phyloP scores from a whole-genome alignment of 805 yeast genomes.

The Nakazawaea ishiwadae region DNA sequence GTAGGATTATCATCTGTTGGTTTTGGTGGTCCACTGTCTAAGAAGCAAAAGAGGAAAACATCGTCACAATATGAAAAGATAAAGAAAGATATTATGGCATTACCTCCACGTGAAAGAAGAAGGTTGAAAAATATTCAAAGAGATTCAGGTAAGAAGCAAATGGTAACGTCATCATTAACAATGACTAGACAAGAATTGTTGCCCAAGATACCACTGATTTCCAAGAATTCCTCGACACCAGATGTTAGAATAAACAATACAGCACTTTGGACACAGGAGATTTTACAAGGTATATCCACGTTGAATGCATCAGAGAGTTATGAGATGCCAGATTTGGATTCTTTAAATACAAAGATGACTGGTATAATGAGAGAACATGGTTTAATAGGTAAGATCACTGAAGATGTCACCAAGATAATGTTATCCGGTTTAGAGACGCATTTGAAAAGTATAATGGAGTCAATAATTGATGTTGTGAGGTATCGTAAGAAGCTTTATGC shows the following conservation, averaged over 20 bases:
- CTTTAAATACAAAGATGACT: conserved; percentile 60
- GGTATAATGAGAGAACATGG: conserved; percentile 92
- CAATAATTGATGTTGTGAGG: conserved; percentile 66
- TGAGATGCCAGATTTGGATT: conserved; percentile 78
- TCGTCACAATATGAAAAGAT: conserved; percentile 75
- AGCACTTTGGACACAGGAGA: conserved; percentile 89
- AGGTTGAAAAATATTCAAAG: conserved; percentile 78
- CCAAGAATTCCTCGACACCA: too few relatives aligned
- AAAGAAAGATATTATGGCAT: conserved; percentile 80
- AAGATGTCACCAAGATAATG: conserved; percentile 74
- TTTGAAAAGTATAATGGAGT: conserved; percentile 67
- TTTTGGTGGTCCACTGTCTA: conserved; percentile 42
- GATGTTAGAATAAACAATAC: conserved; percentile 33
- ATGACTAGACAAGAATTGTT: conserved; percentile 67
- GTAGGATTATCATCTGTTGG: conserved; percentile 46
- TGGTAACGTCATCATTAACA: conserved; percentile 63
- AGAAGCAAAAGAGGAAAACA: conserved; percentile 47
- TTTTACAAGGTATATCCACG: conserved; percentile 77
- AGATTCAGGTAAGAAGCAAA: conserved; percentile 76
- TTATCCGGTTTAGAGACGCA: conserved; percentile 80
- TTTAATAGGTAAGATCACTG: conserved; percentile 70
- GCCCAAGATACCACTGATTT: conserved; percentile 81
- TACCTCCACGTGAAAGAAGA: conserved; percentile 80
- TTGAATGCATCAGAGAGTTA: conserved; percentile 73
- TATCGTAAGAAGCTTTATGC: conserved; percentile 48